Percentiles rank a stretch among this genome's conserved stretches.
Evolutionary conservation across 805 yeast genomes (phyloP).

Genomic region (Lipomyces orientalis): DNA sequence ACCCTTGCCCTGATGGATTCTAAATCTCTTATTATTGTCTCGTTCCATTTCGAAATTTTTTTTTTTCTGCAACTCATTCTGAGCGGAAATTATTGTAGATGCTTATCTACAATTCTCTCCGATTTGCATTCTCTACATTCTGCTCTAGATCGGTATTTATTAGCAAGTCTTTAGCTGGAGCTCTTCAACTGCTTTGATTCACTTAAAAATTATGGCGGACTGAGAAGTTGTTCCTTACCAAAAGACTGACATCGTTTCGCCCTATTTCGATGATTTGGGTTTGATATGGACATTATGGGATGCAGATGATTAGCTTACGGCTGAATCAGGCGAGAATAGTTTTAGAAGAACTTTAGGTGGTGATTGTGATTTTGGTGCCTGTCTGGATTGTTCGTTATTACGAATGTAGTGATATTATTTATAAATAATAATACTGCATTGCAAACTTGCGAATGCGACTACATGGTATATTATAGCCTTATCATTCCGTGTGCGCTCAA

Average conservation of each 20-base stretch:
- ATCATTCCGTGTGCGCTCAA: background rate
- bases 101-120: slow-evolving; percentile 10
- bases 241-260: slow-evolving; percentile 30
- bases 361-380: no score
- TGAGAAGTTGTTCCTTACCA: slow-evolving; percentile 39
- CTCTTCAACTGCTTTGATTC: slow-evolving; percentile 9
- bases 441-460: no score
- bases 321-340: background rate
- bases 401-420: no score
- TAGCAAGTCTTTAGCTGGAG: slow-evolving; percentile 39
- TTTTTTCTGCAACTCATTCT: slow-evolving; percentile 29
- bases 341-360: background rate
- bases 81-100: slow-evolving; percentile 38
- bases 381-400: no score
- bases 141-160: slow-evolving; percentile 33
- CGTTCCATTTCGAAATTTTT: background rate
- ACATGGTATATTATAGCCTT: no score
- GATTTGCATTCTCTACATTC: slow-evolving; percentile 37
- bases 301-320: background rate
- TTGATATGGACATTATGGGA: background rate
- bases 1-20: slow-evolving; percentile 1
- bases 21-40: no score
- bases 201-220: slow-evolving; percentile 12
- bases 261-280: background rate
- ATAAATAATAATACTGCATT: no score